Evolutionary conservation across 2,329 filamentous ascomycete species (phyloP).

Genomic region (Microcyclospora tardicrescens): DNA sequence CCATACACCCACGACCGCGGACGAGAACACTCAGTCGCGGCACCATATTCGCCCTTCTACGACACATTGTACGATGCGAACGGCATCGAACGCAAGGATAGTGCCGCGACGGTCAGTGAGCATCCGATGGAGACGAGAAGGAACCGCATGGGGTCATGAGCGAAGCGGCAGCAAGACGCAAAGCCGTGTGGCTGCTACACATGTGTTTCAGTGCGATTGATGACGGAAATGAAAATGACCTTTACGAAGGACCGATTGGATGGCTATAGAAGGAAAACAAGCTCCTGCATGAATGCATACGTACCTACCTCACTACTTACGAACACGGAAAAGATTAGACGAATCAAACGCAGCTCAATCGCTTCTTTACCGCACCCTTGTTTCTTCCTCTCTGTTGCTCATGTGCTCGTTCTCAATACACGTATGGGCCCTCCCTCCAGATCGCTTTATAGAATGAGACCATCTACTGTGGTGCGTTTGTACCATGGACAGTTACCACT

Average conservation of each 20-base stretch:
- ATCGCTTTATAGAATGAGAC: no score
- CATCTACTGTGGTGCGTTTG: no score
- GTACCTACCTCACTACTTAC: background rate
- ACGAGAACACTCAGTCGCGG: constrained; percentile 40
- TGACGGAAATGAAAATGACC: background rate
- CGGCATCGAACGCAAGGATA: constrained; percentile 12
- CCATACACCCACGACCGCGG: constrained; percentile 13
- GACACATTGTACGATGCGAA: constrained; percentile 30
- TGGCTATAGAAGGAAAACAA: background rate
- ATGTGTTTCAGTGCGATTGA: background rate
- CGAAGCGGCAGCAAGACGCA: no score
- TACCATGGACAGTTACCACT: no score
- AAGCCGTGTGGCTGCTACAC: background rate
- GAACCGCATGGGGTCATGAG: background rate
- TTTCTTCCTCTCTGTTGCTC: background rate
- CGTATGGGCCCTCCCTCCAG: no score
- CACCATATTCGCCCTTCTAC: constrained; percentile 46
- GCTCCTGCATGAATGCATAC: background rate
- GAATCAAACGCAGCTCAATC: background rate
- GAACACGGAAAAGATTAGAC: background rate
- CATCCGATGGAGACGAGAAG: constrained; percentile 19
- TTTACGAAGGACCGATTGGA: background rate
- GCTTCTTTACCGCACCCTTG: background rate
- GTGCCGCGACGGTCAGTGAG: constrained; percentile 12
- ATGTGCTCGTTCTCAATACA: no score